Conservation (phyloP, 1,139 yeast genomes). For the Nakaseomyces nivariensis region DNA sequence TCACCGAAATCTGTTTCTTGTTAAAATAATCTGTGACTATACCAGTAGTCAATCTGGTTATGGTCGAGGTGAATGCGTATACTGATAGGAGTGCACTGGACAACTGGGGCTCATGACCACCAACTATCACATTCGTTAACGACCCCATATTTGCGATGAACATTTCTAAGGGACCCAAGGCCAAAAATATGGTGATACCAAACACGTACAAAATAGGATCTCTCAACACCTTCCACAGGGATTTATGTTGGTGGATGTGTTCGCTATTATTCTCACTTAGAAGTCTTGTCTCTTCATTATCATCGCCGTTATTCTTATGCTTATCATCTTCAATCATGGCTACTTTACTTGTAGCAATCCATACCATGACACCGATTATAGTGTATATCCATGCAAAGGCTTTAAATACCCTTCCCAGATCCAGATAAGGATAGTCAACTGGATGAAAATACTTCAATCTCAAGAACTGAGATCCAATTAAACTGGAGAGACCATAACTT, state of each 20-base stretch:
- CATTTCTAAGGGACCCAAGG: constrained; percentile 82
- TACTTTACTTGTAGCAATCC: constrained; percentile 54
- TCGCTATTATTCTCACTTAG: constrained; percentile 6
- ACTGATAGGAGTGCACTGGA: constrained; percentile 42
- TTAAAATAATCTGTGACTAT: constrained; percentile 48
- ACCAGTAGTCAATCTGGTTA: constrained; percentile 60
- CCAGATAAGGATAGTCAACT: constrained; percentile 27
- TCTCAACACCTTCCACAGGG: constrained; percentile 6
- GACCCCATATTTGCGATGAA: constrained; percentile 79
- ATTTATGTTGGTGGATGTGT: background rate
- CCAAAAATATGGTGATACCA: constrained; percentile 51
- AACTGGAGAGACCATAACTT: constrained; percentile 72
- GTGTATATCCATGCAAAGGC: constrained; percentile 51
- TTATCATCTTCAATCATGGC: constrained; percentile 31
- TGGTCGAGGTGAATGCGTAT: constrained; percentile 48
- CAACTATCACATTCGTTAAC: constrained; percentile 29
- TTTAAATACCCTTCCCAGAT: constrained; percentile 45
- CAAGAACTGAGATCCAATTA: constrained; percentile 41
- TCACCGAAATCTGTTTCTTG: constrained; percentile 30
- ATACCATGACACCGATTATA: constrained; percentile 46
- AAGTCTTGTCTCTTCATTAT: constrained; percentile 13
- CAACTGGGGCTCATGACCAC: constrained; percentile 15
- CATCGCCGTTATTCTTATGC: constrained; percentile 18
- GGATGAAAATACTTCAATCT: constrained; percentile 35
- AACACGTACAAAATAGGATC: constrained; percentile 62